Base-by-base conservation (phyloP, 495 filamentous ascomycete genomes). In the Zalerion maritima region DNA sequence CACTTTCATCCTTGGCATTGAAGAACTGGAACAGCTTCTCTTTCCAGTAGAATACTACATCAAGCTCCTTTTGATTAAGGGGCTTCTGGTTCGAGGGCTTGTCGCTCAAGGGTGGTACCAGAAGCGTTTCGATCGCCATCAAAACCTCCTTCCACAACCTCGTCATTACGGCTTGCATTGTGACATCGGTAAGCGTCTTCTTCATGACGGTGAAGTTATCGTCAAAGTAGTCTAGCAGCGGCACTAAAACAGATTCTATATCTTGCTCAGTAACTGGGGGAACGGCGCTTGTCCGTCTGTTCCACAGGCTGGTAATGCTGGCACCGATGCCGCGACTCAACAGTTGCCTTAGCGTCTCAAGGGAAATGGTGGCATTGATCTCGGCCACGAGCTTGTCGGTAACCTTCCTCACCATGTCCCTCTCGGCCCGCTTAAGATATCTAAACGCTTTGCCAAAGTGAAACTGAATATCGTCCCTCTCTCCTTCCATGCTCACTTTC, bases 141-240 rank as follows among this genome's bases (percentile, higher is more conserved):
- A 99, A 65, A 6, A 94, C 85, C 53, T 94, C 91, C 50, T 99
- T 99, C 91, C 91, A 99, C 9, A 99, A 54, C 21, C 91, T 73
- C 14, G 83, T 89, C 91, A 99, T 99, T 34, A 99, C 86, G 53
- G 85, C 81, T 34, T 80, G 69, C 89, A 99, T 93, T 25, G 91
- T 86, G 29, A 82, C 72, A 19, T 78, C 75, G 2, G 91, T 96
- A 17, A 99, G 64, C 1, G 86, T 94, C 50, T 84, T 73, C 55
- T 94, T 93, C 82, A 99, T 89, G 46, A 94, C 94, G 21, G 84
- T 86, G 45, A 99, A 99, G 45, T 99, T 99, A 49, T 94, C 91
- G 47, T 96, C 82, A 46, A 99, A 96, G 49, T 99, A 99, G 31
- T 74, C 72, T 41, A 94, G 91, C n/a, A 99, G 67, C 2, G 86